Base-by-base conservation (phyloP, 208 protist species). In the Hexamita inflata region DNA sequence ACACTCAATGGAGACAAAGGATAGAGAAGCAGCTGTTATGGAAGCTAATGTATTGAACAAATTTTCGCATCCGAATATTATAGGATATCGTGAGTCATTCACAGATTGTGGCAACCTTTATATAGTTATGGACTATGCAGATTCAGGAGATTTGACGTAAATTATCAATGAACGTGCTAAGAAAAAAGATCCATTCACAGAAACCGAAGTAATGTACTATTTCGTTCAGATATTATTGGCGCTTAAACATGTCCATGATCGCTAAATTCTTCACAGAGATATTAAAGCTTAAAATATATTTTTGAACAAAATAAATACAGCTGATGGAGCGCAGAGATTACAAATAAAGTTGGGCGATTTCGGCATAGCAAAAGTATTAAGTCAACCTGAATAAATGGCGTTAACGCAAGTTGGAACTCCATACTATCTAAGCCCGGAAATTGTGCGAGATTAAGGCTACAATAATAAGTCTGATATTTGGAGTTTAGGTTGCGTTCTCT, bases 351-450 rank as follows among this genome's bases (percentile, higher is more conserved):
- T 80, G 1, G 77, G 77, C 2, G 77, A 80, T 41, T 80, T 80
- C 45, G 77, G 77, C 32, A 81, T 80, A 26, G 77, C 77, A 32
- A 76, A 74, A 29, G 76, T 80, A 59, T 35, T 80, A 19, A 77
- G 67, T 30, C 42, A 7, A 15, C 11, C 64, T 2, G 11, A 45
- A 15, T 58, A 76, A 32, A 66, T 58, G 11, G 73, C 73, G 34
- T 39, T 7, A 41, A 86, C 82, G 15, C 67, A 81, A 28, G 83
- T 88, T 60, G 85, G 85, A 41, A 87, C 82, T 45, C 84, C 84
- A 13, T 86, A 85, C 76, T 95, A 94, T 78, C 86, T 95, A 0
- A 91, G 88, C 0, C 92, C 92, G 0, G 92, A 95, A 79, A 90
- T 94, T 81, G 82, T 90, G 15, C 86, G 88, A 1, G 82, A 90